A percentile compares a stretch with the other conserved stretches of the same genome.
phyloP scores from a whole-genome alignment of 805 yeast genomes.

The Nakazawaea anatomiae region DNA sequence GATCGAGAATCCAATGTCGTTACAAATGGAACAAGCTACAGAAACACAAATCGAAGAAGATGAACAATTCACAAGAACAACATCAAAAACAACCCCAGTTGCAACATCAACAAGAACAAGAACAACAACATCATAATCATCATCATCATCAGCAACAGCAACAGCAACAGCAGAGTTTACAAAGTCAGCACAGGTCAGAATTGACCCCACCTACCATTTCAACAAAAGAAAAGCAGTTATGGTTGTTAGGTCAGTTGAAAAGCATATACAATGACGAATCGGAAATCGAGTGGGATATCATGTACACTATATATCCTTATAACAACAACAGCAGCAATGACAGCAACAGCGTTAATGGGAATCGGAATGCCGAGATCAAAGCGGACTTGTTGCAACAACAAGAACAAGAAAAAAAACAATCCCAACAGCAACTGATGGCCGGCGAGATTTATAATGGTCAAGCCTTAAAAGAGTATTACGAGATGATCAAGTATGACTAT shows the following conservation, averaged over 20 bases:
- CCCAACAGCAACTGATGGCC: neutral
- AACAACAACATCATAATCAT: too few species aligned
- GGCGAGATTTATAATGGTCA: neutral
- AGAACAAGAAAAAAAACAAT: neutral
- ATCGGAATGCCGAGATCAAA: neutral
- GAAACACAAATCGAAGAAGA: slow-evolving; percentile 22
- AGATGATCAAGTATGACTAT: slow-evolving; percentile 4
- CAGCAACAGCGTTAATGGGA: too few species aligned
- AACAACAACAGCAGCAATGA: neutral
- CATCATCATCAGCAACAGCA: neutral
- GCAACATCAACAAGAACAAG: neutral
- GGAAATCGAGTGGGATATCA: slow-evolving; percentile 9
- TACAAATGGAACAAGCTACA: slow-evolving; percentile 89
- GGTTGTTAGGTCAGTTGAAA: slow-evolving; percentile 9
- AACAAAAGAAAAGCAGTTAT: slow-evolving; percentile 3
- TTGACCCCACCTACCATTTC: neutral
- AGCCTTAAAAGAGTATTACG: neutral
- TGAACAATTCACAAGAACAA: neutral
- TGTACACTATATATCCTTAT: slow-evolving; percentile 7
- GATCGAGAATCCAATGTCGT: slow-evolving; percentile 91
- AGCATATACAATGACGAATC: slow-evolving; percentile 1
- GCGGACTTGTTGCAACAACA: neutral
- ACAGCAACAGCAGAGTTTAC: neutral
- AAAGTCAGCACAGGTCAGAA: neutral
- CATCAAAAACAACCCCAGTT: neutral